Evolutionary conservation across 257 asterid species (phyloP).

Genomic region (Voacanga thouarsii): DNA sequence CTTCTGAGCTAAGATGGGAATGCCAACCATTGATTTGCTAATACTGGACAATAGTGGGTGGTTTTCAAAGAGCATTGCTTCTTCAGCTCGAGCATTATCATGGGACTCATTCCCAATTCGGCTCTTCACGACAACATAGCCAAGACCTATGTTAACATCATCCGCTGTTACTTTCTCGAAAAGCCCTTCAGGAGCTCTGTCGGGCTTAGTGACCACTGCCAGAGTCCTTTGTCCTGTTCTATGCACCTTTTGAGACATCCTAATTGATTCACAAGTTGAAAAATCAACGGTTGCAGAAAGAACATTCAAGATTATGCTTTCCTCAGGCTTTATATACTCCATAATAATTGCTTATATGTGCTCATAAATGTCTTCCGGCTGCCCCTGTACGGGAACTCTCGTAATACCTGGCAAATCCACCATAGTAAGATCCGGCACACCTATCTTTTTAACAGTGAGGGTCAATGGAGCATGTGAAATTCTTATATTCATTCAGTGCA

Average conservation of each 20-base stretch:
- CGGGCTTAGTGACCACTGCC: conserved; percentile 17
- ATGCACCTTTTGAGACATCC: conserved; percentile 16
- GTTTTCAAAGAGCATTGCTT: background rate
- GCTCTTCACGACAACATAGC: conserved; percentile 20
- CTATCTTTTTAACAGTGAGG: conserved; percentile 5
- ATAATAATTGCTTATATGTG: conserved; percentile 9
- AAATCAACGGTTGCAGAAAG: conserved; percentile 19
- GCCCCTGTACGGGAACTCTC: conserved; percentile 19
- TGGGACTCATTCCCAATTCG: conserved; percentile 16
- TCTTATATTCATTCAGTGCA: too few species aligned
- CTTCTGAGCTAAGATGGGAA: conserved; percentile 15
- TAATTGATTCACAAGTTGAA: conserved; percentile 15
- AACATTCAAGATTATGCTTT: conserved; percentile 21
- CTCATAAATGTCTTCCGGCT: conserved; percentile 23
- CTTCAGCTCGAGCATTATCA: conserved; percentile 10
- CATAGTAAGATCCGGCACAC: conserved; percentile 19
- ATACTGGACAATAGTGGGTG: background rate
- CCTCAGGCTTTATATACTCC: conserved; percentile 19
- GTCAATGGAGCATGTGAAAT: conserved; percentile 14
- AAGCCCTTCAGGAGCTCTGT: conserved; percentile 16
- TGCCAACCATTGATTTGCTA: conserved; percentile 9
- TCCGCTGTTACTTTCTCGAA: conserved; percentile 17
- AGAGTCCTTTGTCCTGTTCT: conserved; percentile 18
- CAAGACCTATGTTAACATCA: conserved; percentile 13
- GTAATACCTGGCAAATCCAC: conserved; percentile 26